Percentiles rank a stretch among this genome's conserved stretches.
These are phyloP conservation scores for Aspergillus sp. DNA, from an alignment of 2,329 filamentous ascomycete species.

Conservation along the genomic window DNA sequence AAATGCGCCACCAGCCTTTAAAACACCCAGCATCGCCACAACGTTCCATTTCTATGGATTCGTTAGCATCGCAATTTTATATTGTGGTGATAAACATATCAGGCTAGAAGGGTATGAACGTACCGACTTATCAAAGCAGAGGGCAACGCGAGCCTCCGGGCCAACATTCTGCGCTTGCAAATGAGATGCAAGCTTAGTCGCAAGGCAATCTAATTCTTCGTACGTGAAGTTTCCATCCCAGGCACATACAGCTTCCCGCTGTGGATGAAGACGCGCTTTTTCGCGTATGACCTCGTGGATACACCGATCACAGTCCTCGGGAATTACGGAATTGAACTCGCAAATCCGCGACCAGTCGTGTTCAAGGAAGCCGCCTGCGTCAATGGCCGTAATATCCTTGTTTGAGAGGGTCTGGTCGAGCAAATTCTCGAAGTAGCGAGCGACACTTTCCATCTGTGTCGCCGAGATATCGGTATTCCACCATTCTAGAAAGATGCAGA, in stretches of 20 bases:
- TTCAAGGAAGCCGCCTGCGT: constrained; percentile 56
- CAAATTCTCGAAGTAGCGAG: constrained; percentile 55
- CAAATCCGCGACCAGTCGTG: constrained; percentile 56
- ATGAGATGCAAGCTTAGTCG: constrained; percentile 36
- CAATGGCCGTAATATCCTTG: constrained; percentile 44
- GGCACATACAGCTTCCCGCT: constrained; percentile 35
- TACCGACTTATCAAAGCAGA: constrained; percentile 46
- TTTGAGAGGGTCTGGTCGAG: constrained; percentile 48
- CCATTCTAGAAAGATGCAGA: constrained; percentile 41
- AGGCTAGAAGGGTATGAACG: constrained; percentile 11
- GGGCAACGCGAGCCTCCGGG: constrained; percentile 35
- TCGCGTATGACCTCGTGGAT: constrained; percentile 40
- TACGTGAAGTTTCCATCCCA: constrained; percentile 44
- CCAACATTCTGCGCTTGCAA: constrained; percentile 42
- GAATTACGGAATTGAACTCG: constrained; percentile 51
- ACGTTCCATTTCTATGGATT: constrained; percentile 40
- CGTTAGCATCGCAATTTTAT: not conserved
- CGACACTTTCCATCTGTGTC: constrained; percentile 46
- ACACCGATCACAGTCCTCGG: constrained; percentile 40
- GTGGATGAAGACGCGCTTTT: constrained; percentile 34
- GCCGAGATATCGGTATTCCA: constrained; percentile 38
- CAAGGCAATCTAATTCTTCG: constrained; percentile 37
- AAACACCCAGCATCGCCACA: constrained; percentile 41
- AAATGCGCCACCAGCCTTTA: constrained; percentile 46
- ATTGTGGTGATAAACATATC: not conserved